These are phyloP conservation scores for Fusarium annulatum DNA, from an alignment of 2,329 filamentous ascomycete species.

Conservation along the genomic window DNA sequence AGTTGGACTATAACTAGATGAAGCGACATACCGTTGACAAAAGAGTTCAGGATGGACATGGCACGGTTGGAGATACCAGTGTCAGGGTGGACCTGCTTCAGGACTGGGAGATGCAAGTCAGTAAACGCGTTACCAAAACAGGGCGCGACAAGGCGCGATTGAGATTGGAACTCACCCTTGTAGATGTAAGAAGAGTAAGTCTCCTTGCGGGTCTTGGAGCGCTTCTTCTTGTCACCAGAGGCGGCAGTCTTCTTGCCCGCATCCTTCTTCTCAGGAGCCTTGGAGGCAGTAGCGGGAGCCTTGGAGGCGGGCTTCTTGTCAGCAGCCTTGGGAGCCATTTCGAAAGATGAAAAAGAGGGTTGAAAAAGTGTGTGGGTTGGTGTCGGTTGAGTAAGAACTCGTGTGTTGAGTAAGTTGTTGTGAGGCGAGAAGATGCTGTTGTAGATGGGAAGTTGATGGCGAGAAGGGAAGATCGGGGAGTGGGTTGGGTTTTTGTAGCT, in stretches of 20 bases:
- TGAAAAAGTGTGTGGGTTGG: constrained; percentile 14
- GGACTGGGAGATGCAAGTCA: constrained; percentile 68
- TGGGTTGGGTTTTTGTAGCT: constrained; percentile 70
- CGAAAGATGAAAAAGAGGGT: constrained; percentile 26
- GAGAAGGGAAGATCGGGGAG: constrained; percentile 62
- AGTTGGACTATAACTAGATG: neutral
- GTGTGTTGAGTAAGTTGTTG: constrained; percentile 27
- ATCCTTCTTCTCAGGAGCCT: constrained; percentile 95
- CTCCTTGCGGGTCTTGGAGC: constrained; percentile 99
- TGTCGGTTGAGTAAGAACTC: constrained; percentile 30
- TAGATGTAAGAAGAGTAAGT: constrained; percentile 99
- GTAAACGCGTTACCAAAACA: constrained; percentile 22
- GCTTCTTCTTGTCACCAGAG: constrained; percentile 99
- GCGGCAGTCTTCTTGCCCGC: constrained; percentile 99
- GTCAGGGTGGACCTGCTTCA: constrained; percentile 99
- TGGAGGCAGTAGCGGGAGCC: constrained; percentile 81
- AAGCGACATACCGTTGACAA: constrained; percentile 88
- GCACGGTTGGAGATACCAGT: constrained; percentile 99
- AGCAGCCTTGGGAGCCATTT: constrained; percentile 97
- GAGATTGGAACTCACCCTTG: constrained; percentile 78
- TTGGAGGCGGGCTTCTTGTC: constrained; percentile 99
- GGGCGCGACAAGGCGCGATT: constrained; percentile 23
- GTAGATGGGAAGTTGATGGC: constrained; percentile 58
- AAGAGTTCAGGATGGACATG: constrained; percentile 99
- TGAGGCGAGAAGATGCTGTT: constrained; percentile 50